Percentiles rank a stretch among this genome's conserved stretches.
phyloP scores from a whole-genome alignment of 2,329 filamentous ascomycete species.

The Myriosclerotinia curreyana region DNA sequence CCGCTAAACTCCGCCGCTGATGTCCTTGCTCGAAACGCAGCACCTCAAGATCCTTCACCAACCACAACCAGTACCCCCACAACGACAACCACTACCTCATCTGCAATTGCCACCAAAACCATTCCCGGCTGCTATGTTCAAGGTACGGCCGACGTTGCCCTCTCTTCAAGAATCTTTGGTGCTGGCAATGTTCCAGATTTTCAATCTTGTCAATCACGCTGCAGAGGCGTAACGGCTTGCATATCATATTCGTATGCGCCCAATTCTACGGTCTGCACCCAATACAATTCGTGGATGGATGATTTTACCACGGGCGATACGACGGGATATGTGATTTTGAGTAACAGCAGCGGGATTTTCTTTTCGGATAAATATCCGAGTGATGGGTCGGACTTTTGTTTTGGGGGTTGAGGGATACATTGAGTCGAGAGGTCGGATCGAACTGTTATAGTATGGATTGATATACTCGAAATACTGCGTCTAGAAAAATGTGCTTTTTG shows the following conservation, averaged over 20 bases:
- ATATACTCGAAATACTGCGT: not conserved
- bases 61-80: not conserved
- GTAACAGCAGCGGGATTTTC: slow-evolving; percentile 6
- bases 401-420: not conserved
- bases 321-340: slow-evolving; percentile 3
- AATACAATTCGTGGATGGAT: slow-evolving; percentile 10
- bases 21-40: not conserved
- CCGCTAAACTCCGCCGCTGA: not conserved
- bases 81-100: not conserved
- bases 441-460: not conserved
- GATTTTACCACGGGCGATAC: slow-evolving; percentile 5
- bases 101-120: slow-evolving; percentile 8
- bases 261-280: not conserved
- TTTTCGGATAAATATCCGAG: slow-evolving; percentile 19
- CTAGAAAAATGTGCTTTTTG: not conserved
- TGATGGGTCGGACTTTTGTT: slow-evolving; percentile 19
- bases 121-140: slow-evolving; percentile 14
- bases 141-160: slow-evolving; percentile 8
- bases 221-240: not conserved
- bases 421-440: not conserved
- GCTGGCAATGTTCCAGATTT: not conserved
- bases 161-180: not conserved
- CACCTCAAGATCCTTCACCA: not conserved
- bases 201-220: not conserved
- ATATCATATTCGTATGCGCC: slow-evolving; percentile 16